phyloP scores from a whole-genome alignment of 306 rosid genomes.

The Mucuna pruriens region DNA sequence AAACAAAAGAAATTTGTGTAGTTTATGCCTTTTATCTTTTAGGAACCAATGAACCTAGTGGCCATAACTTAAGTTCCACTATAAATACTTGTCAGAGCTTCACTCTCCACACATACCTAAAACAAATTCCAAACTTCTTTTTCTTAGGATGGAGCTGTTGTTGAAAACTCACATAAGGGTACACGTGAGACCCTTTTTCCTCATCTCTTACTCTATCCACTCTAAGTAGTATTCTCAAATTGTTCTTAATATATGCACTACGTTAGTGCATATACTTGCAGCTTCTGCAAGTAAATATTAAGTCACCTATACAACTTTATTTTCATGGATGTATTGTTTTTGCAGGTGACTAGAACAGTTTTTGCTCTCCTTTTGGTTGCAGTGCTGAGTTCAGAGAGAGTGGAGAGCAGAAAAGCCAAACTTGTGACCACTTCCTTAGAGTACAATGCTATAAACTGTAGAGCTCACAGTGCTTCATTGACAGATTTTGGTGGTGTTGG shows the following conservation, averaged over 20 bases:
- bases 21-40: constrained; percentile 3
- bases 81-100: constrained; percentile 39
- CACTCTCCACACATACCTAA: constrained; percentile 29
- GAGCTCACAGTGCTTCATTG: constrained; percentile 73
- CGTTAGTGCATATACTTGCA: not conserved
- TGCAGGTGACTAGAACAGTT: constrained; percentile 29
- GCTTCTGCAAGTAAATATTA: not conserved
- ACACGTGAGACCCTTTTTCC: constrained; percentile 33
- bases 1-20: not conserved
- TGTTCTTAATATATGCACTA: constrained; percentile 4
- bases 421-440: constrained; percentile 50
- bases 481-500: constrained; percentile 89
- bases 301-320: not conserved
- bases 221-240: not conserved
- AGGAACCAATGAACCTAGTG: constrained; percentile 18
- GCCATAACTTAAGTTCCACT: constrained; percentile 19
- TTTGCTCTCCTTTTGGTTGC: constrained; percentile 33
- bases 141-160: constrained; percentile 41
- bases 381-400: constrained; percentile 50
- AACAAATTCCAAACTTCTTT: constrained; percentile 12
- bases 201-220: constrained; percentile 6
- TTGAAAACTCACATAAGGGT: constrained; percentile 38
- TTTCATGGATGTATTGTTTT: constrained; percentile 30
- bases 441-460: constrained; percentile 72
- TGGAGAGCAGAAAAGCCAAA: constrained; percentile 51